phyloP scores from a whole-genome alignment of 306 rosid genomes.

The Cajanus cajan region DNA sequence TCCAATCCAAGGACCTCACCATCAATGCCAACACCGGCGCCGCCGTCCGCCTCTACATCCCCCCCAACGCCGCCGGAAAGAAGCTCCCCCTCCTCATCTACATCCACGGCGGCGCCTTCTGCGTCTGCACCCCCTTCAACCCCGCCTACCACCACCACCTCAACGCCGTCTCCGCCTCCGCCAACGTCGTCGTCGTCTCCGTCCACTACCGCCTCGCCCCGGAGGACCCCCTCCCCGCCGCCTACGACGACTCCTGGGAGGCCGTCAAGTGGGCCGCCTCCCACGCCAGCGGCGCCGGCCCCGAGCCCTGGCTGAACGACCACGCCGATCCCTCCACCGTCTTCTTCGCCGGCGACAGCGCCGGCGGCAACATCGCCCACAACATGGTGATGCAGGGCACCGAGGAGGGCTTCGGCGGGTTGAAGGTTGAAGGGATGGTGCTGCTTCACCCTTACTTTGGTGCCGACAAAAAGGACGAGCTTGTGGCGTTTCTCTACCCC shows the following conservation, averaged over 20 bases:
- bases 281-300: constrained; percentile 25
- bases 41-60: constrained; percentile 54
- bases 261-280: constrained; percentile 46
- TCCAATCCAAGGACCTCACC: constrained; percentile 55
- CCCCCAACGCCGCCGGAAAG: constrained; percentile 17
- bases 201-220: constrained; percentile 62
- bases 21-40: constrained; percentile 44
- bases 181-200: constrained; percentile 46
- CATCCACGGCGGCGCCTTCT: constrained; percentile 71
- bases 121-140: constrained; percentile 43
- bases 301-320: constrained; percentile 51
- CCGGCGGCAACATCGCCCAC: constrained; percentile 58
- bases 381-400: constrained; percentile 35
- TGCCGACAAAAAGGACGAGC: constrained; percentile 11
- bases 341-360: constrained; percentile 65
- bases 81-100: constrained; percentile 63
- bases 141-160: constrained; percentile 44
- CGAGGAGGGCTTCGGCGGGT: neutral
- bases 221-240: constrained; percentile 53
- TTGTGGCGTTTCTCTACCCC: constrained; percentile 28
- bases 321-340: constrained; percentile 31
- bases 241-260: constrained; percentile 57
- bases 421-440: constrained; percentile 42
- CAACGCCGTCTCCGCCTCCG: constrained; percentile 33
- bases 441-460: constrained; percentile 59